phyloP scores from a whole-genome alignment of 106 monocot species.

The Hemerocallis citrina region DNA sequence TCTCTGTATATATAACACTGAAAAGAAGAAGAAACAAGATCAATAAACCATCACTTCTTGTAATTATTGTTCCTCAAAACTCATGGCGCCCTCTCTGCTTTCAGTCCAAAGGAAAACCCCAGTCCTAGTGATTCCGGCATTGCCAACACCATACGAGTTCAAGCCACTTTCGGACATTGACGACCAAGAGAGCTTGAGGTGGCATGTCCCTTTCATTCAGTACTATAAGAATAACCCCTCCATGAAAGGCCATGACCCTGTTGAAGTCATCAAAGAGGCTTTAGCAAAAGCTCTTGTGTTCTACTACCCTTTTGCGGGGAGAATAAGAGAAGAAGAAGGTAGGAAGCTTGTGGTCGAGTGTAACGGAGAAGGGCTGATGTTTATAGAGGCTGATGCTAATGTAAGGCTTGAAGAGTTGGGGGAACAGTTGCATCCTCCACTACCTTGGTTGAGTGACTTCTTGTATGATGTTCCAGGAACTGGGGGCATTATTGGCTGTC shows the following conservation, averaged over 20 bases:
- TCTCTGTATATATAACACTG: too few species aligned
- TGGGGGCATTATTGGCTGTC: too few species aligned
- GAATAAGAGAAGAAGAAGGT: constrained; percentile 6
- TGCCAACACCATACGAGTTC: constrained; percentile 24
- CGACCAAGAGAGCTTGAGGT: constrained; percentile 28
- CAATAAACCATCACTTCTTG: too few species aligned
- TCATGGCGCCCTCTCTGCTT: too few species aligned
- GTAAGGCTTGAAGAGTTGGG: neutral
- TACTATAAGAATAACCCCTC: constrained; percentile 22
- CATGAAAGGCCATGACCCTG: too few species aligned
- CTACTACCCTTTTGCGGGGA: constrained; percentile 44
- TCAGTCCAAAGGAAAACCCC: constrained; percentile 13
- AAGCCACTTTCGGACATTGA: constrained; percentile 39
- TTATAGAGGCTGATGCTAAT: neutral
- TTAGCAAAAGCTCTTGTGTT: constrained; percentile 29
- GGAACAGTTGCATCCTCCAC: too few species aligned
- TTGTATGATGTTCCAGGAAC: too few species aligned
- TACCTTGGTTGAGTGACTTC: too few species aligned
- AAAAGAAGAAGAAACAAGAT: too few species aligned
- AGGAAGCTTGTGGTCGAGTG: constrained; percentile 22
- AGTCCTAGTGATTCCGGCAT: constrained; percentile 17
- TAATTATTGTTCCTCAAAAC: too few species aligned
- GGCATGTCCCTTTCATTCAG: constrained; percentile 18
- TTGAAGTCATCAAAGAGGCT: constrained; percentile 18
- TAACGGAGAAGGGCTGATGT: constrained; percentile 13